Base-by-base conservation (phyloP, 1,284 basidiomycete species). In the Ustilago trichophora region DNA sequence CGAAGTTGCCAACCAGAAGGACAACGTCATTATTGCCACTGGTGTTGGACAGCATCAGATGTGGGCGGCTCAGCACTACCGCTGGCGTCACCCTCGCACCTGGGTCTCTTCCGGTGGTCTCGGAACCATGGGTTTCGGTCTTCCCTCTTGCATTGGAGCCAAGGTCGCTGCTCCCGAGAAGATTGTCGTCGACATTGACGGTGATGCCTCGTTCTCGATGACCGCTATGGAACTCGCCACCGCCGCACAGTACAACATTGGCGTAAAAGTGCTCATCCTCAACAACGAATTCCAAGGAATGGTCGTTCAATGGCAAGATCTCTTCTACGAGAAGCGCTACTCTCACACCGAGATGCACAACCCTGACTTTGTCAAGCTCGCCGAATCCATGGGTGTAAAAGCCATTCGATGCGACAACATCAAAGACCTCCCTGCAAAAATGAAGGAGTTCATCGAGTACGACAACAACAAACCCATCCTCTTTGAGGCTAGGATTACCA, bases 21-120 rank as follows among this genome's bases (percentile, higher is more conserved):
- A 93, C 50, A 88, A 97, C 36, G 87, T 97, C 25, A 85, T 98
- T 76, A 84, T 98, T 66, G 84, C 92, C 3, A 98, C 96, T 3
- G 95, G 95, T 77, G 96, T 98, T 21, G 96, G 96, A 5, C 95
- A 98, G 83, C 95, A 98, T 84, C 95, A 98, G 84, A 98, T 98
- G 95, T 98, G 93, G 93, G 94, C 95, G 1, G 92, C 92, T 41
- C 96, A 98, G 83, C 87, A 91, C 83, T 98, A 88, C 84, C 86
- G 93, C 72, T 98, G 94, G 94, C 90, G 85, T 58, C 83, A 89
- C 47, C 95, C 95, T 0, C 86, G 89, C 35, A 87, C 91, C 29
- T 91, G 94, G 89, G 88, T 98, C 59, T 93, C 93, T 8, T 95
- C 92, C n/a, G 95, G 95, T 74, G 95, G 95, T 72, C 87, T 98